A percentile compares a stretch with the other conserved stretches of the same genome.
Conservation (phyloP, 192 early-diverging fungal genomes). For the Backusella macrospora region DNA sequence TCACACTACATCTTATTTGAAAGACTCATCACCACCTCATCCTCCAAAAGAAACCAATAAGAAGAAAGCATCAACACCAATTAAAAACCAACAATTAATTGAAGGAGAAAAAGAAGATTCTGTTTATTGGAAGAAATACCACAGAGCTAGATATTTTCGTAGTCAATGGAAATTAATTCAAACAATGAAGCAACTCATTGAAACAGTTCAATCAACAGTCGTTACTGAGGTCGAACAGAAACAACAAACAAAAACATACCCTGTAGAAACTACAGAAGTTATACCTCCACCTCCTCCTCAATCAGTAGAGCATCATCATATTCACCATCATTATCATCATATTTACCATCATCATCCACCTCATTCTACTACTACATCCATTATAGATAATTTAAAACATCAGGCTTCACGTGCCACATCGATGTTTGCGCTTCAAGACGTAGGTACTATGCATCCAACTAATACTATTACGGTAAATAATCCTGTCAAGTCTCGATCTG, state of each 20-base stretch:
- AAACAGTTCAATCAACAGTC: conserved; percentile 10
- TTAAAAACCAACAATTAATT: too few species aligned
- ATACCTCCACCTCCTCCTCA: not conserved
- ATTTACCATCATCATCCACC: not conserved
- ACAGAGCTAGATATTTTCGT: not conserved
- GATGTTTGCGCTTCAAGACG: not conserved
- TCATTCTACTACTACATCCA: not conserved
- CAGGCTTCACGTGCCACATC: conserved; percentile 3
- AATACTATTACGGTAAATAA: not conserved
- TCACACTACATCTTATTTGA: not conserved
- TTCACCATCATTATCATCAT: conserved; percentile 10
- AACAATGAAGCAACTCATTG: conserved; percentile 10
- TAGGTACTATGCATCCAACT: not conserved
- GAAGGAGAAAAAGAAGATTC: not conserved
- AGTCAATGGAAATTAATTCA: conserved; percentile 14
- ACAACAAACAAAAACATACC: not conserved
- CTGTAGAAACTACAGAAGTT: not conserved
- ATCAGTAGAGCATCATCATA: conserved; percentile 2
- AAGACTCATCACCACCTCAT: not conserved
- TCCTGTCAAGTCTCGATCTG: conserved; percentile 10
- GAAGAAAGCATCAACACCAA: not conserved
- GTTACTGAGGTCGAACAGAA: not conserved
- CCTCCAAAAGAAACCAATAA: not conserved
- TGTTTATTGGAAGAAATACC: not conserved
- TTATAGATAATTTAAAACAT: not conserved